Conservation (phyloP, 2,329 filamentous ascomycete species). For the Leptographium lundbergii region DNA sequence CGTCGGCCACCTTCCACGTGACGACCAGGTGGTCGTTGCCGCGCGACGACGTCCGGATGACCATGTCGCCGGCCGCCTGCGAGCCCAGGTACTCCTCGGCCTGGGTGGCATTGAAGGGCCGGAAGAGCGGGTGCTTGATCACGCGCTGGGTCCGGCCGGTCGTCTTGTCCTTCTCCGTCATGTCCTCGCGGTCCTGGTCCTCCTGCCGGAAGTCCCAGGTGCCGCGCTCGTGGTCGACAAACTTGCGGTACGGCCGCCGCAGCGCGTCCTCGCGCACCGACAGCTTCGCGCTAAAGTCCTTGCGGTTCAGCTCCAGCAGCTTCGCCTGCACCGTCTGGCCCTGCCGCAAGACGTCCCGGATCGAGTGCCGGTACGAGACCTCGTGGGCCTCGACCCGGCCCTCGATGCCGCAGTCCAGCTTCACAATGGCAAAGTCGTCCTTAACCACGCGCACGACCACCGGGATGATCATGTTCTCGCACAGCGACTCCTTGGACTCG, state of each 20-base stretch:
- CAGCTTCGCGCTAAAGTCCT: constrained; percentile 71
- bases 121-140: constrained; percentile 95
- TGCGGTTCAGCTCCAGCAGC: constrained; percentile 75
- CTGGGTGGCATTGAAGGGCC: constrained; percentile 80
- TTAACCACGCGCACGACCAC: constrained; percentile 81
- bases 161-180: constrained; percentile 74
- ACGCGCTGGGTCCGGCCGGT: constrained; percentile 83
- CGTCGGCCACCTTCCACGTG: constrained; percentile 95
- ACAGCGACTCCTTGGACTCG: constrained; percentile 72
- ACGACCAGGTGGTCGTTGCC: constrained; percentile 90
- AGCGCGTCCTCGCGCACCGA: constrained; percentile 74
- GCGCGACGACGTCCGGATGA: constrained; percentile 91
- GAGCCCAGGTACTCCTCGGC: constrained; percentile 88
- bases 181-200: constrained; percentile 64
- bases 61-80: constrained; percentile 75
- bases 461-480: constrained; percentile 84
- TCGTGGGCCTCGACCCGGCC: constrained; percentile 75
- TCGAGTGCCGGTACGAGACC: constrained; percentile 58
- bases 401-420: constrained; percentile 88
- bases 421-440: constrained; percentile 85
- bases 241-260: constrained; percentile 56
- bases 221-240: constrained; percentile 58
- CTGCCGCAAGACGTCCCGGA: constrained; percentile 60
- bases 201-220: constrained; percentile 86
- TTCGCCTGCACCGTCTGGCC: constrained; percentile 85